Evolutionary conservation across 495 filamentous ascomycete species (phyloP), one percentile per base, ranked within the genome.

Genomic region (Usnea hakonensis): DNA sequence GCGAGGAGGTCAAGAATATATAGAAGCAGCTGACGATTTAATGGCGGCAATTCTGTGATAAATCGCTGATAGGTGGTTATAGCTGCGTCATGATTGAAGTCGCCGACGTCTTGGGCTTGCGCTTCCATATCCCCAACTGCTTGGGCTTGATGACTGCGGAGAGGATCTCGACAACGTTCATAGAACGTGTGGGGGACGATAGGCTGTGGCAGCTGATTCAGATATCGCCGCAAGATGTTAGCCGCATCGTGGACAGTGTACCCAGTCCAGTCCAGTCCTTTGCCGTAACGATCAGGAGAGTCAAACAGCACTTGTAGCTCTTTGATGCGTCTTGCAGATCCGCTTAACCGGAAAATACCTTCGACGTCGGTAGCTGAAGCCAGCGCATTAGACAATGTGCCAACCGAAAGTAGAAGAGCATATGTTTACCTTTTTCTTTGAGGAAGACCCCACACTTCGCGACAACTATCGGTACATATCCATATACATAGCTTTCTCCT

Each of bases 211-310:
- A 99, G 78, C 70, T 94, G 88, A 73, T 97, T 97, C 60, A 99
- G 80, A 70, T 97, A 99, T 63, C 94, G 85, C 60, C 95, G 86
- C 43, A 99, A 83, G 54, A 99, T 93, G 69, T 97, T 97, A 67
- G 94, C 94, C 21, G 94, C 94, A 83, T 99, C 94, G 75, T 99
- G 94, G 19, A 99, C 94, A 1, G 95, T 99, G 75, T 96, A 99
- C 19, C 94, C 94, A 52, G 89, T 87, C 94, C 94, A 99, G 69
- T 97, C 89, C 46, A 97, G 76, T 19, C 94, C 94, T 73, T 99
- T 99, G 38, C 94, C 94, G 72, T 96, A 99, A 57, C 92, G 83
- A 68, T 97, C 94, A 37, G 94, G 95, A 0, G 94, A 95, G 70
- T 99, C 87, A 71, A 99, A 99, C 10, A 90, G 83, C 46, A 80